A percentile compares a stretch with the other conserved stretches of the same genome.
Evolutionary conservation across 2,329 filamentous ascomycete species (phyloP).

Genomic region (Phaeosphaeriaceae sp.): DNA sequence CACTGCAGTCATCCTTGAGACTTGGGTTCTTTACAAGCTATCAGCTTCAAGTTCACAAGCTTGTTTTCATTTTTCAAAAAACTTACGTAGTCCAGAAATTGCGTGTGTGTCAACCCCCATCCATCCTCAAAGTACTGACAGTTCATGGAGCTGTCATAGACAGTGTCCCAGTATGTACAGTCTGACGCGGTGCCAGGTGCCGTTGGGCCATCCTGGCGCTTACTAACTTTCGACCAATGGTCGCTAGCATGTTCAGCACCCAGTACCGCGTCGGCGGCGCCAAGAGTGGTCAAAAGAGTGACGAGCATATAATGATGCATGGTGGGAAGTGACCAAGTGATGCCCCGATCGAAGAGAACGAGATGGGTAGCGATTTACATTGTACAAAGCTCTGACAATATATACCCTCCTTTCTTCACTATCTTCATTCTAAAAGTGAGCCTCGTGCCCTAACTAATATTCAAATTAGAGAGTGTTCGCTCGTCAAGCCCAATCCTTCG

Average conservation of each 20-base stretch:
- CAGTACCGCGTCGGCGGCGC: background rate
- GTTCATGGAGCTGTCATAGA: conserved; percentile 1
- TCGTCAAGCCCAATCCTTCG: background rate
- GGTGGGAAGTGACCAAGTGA: background rate
- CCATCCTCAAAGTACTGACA: conserved; percentile 12
- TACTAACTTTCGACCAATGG: too few relatives aligned
- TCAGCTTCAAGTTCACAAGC: background rate
- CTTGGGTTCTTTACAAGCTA: conserved; percentile 11
- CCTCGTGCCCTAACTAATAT: background rate
- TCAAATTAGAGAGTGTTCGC: background rate
- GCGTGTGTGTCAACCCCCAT: conserved; percentile 11
- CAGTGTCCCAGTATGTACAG: conserved; percentile 19
- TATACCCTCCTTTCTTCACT: background rate
- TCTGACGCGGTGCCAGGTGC: conserved; percentile 16
- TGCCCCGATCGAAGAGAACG: background rate
- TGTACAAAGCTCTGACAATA: background rate
- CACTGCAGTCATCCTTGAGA: conserved; percentile 16
- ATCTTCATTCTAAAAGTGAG: background rate
- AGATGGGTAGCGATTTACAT: background rate
- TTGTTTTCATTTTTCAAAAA: too few relatives aligned
- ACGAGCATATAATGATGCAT: background rate
- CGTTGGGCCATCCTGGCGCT: conserved; percentile 13
- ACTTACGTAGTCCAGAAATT: conserved; percentile 18
- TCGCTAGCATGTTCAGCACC: too few relatives aligned
- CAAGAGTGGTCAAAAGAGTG: background rate